These are phyloP conservation scores for Cytidiella melzeri DNA, from an alignment of 768 basidiomycete genomes.

Conservation along the genomic window DNA sequence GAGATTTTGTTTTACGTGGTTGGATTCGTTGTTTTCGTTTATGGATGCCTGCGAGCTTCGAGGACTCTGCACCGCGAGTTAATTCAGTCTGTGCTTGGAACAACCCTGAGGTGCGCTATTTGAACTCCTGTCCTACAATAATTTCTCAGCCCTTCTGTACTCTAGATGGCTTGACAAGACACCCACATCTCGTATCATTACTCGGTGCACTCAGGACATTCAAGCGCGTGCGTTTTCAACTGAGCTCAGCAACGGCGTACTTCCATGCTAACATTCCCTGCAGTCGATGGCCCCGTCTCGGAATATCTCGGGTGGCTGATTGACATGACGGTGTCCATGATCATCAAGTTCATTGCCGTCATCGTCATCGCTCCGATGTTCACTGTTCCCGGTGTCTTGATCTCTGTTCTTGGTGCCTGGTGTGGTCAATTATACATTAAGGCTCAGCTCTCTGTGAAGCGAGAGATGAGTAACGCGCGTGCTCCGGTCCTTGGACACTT, in stretches of 20 bases:
- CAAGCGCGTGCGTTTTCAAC: conserved; percentile 23
- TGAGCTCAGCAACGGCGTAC: too few species aligned
- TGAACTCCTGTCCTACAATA: background rate
- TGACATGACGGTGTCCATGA: conserved; percentile 28
- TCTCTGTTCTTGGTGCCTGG: conserved; percentile 34
- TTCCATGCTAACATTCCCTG: background rate
- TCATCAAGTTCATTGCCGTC: conserved; percentile 32
- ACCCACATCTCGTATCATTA: conserved; percentile 53
- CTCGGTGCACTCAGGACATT: conserved; percentile 65
- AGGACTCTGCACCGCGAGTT: conserved; percentile 46
- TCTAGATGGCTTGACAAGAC: conserved; percentile 44
- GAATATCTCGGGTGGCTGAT: conserved; percentile 20
- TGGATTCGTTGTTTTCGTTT: conserved; percentile 35
- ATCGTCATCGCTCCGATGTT: conserved; percentile 34
- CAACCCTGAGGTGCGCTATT: conserved; percentile 54
- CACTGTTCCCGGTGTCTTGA: conserved; percentile 30
- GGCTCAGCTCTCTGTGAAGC: conserved; percentile 50
- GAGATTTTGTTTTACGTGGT: conserved; percentile 27
- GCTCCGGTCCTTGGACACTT: conserved; percentile 47
- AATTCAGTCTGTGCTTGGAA: conserved; percentile 46
- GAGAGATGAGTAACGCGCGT: conserved; percentile 47
- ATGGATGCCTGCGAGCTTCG: conserved; percentile 48
- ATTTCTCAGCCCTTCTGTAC: background rate
- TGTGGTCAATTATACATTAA: conserved; percentile 47
- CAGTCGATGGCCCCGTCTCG: conserved; percentile 32